Evolutionary conservation across 2,329 filamentous ascomycete species (phyloP).

Genomic region (Ophiostoma piceae): DNA sequence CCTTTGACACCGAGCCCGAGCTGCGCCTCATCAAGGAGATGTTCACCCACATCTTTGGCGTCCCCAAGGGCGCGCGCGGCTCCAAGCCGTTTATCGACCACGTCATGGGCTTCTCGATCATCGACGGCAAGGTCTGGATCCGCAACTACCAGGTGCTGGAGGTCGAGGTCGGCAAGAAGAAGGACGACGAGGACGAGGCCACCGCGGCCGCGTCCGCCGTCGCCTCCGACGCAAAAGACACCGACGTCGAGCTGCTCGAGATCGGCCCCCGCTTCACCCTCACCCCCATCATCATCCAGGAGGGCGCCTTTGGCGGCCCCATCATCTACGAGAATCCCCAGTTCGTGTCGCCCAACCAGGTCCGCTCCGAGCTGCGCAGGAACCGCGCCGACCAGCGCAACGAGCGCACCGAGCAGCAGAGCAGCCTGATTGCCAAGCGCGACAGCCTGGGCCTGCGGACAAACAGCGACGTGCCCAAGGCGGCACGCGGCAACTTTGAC

Average conservation of each 20-base stretch:
- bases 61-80: constrained; percentile 80
- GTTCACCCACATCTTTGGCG: constrained; percentile 83
- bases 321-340: constrained; percentile 98
- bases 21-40: constrained; percentile 82
- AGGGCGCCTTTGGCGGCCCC: constrained; percentile 90
- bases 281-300: constrained; percentile 90
- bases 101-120: constrained; percentile 85
- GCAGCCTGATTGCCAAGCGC: constrained; percentile 69
- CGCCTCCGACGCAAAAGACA: constrained; percentile 44
- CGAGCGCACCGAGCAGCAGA: constrained; percentile 64
- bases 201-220: constrained; percentile 52
- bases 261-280: constrained; percentile 91
- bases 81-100: constrained; percentile 96
- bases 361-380: constrained; percentile 73
- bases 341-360: constrained; percentile 93
- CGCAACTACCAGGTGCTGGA: constrained; percentile 91
- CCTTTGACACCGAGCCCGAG: constrained; percentile 77
- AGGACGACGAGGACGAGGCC: constrained; percentile 45
- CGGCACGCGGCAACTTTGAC: constrained; percentile 66
- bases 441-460: constrained; percentile 69
- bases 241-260: constrained; percentile 79
- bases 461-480: constrained; percentile 53
- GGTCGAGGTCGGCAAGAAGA: constrained; percentile 55
- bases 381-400: constrained; percentile 75
- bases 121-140: constrained; percentile 93